Conservation (phyloP, 108 stramenopile species). For the Aurantiochytrium sp. region DNA sequence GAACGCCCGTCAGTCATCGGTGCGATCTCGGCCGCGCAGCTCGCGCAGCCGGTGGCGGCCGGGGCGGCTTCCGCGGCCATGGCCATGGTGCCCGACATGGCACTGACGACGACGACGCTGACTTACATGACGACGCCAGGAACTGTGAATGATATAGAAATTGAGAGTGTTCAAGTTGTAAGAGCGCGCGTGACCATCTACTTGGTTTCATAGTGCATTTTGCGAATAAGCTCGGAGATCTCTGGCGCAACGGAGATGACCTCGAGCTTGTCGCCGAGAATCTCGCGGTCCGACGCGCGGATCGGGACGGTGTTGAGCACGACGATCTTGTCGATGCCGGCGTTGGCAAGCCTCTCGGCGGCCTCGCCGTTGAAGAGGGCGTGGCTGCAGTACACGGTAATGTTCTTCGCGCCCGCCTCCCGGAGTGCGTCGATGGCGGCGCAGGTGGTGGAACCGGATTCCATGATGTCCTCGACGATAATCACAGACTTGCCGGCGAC, state of each 20-base stretch:
- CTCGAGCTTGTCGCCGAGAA: background rate
- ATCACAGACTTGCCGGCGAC: slow-evolving; percentile 37
- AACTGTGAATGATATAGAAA: too few relatives aligned
- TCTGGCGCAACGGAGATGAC: slow-evolving; percentile 10
- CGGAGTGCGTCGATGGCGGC: background rate
- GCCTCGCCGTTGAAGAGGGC: slow-evolving; percentile 34
- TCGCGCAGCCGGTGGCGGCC: too few relatives aligned
- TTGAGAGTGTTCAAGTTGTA: too few relatives aligned
- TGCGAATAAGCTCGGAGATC: slow-evolving; percentile 13
- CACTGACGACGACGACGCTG: too few relatives aligned
- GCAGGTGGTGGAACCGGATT: slow-evolving; percentile 33
- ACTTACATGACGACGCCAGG: too few relatives aligned
- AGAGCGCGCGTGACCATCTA: too few relatives aligned
- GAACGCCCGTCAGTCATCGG: too few relatives aligned
- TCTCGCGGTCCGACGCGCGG: background rate
- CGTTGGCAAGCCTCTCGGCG: background rate
- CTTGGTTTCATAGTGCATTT: slow-evolving; percentile 30
- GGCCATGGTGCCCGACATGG: too few relatives aligned
- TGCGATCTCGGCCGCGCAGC: too few relatives aligned
- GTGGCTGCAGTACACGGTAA: slow-evolving; percentile 40
- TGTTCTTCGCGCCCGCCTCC: slow-evolving; percentile 25
- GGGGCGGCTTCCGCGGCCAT: too few relatives aligned
- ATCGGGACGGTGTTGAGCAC: slow-evolving; percentile 36
- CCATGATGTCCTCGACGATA: slow-evolving; percentile 48
- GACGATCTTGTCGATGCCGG: slow-evolving; percentile 26